Base-by-base conservation (phyloP, 2,329 filamentous ascomycete genomes). In the Trichoderma aggressivum region DNA sequence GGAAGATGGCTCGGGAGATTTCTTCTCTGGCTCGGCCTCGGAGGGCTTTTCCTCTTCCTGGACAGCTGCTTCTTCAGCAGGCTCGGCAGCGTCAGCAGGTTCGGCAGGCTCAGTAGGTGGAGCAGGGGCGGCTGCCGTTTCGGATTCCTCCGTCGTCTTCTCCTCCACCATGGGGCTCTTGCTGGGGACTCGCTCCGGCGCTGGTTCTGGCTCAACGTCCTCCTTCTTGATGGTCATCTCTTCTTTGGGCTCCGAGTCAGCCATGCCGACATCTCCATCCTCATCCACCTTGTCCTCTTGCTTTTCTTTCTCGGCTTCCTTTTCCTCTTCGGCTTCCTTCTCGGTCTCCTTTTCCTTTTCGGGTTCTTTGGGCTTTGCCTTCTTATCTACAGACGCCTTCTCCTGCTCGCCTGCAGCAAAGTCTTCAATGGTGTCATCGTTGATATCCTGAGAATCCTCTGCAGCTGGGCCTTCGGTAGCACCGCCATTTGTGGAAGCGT, bases 201-300 rank as follows among this genome's bases (percentile, higher is more conserved):
- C 77, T 1, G 80, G 74, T 28, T 77, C 77, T 3, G 77, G 74
- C 61, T 84, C 81, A 5, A 74, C 73, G 7, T 84, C 83, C 53
- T 84, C 82, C 36, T 80, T 79, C 71, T 84, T 83, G 59, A 84
- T 82, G 8, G 77, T 74, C n/a, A 80, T 75, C 53, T 78, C 76
- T 14, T 79, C 75, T 11, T 74, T 74, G 1, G 79, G 73, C 0
- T 79, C 77, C 3, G 81, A 73, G 56, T 83, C 84, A 3, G 79
- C 80, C 85, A 88, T 88, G 11, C 85, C 84, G 7, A 87, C 80
- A 74, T 88, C 85, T 14, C 85, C 85, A 70, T 87, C 85, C 2
- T 77, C 78, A 34, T 88, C 86, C 5, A 82, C 77, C 39, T 80
- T 81, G 5, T 75, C 70, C 21, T 78, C 78, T 47, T 80, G 73